Base-by-base conservation (phyloP, 805 yeast genomes). In the Pichia scutulata region DNA sequence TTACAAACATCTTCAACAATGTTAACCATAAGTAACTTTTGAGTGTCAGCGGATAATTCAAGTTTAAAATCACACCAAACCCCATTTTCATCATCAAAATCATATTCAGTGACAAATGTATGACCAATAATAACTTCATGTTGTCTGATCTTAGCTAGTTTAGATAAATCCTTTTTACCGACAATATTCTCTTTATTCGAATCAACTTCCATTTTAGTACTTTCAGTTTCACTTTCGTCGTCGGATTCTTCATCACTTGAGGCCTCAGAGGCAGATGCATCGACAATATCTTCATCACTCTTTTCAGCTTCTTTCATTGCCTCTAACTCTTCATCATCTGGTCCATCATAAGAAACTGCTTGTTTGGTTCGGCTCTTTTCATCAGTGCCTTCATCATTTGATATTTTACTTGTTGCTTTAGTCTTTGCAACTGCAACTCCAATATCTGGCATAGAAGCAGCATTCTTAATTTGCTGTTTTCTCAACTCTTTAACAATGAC, bases 1-100 rank as follows among this genome's bases (percentile, higher is more conserved):
- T 89, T 85, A 68, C 97, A 90, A 51, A 92, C 81, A 50, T 85
- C 90, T 71, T 95, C 99, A 51, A 93, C 82, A 63, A 93, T 84
- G 72, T 93, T 93, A 49, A 93, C 97, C 99, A 93, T 92, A 74
- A 93, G 80, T 66, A 93, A 73, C 75, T 93, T 93, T 71, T 89
- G 92, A 25, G 95, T 83, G 41, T 84, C 86, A 25, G 93, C 89
- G 44, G 88, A 81, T 58, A 89, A 77, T 63, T 86, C 90, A 51
- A 93, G 68, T 65, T 81, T 83, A 68, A 95, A 88, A 67, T 86
- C 86, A 74, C 98, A 90, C 97, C 97, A 92, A 60, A 81, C 78
- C 54, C 98, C 98, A 42, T 74, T 63, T 24, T 71, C 81, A 65
- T 92, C 97, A 70, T 93, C 99, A 64, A 90, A 95, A 69, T 87